A percentile compares a stretch with the other conserved stretches of the same genome.
phyloP scores from a whole-genome alignment of 1,139 yeast genomes.

The Diutina ranongensis region DNA sequence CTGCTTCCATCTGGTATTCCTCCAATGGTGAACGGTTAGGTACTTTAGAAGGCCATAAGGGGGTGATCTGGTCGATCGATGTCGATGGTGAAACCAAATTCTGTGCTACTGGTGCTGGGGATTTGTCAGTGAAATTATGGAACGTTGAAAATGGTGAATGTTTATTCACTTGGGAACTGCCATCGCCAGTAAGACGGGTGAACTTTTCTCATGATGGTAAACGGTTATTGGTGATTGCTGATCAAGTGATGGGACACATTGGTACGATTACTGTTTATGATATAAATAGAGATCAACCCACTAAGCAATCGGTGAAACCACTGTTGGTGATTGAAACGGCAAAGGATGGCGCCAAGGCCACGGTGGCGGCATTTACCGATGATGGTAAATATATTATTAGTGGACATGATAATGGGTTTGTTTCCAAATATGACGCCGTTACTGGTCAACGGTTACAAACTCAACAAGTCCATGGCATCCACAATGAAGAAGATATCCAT shows the following conservation, averaged over 20 bases:
- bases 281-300: constrained; percentile 32
- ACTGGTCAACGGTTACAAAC: constrained; percentile 61
- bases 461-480: constrained; percentile 53
- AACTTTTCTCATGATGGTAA: constrained; percentile 71
- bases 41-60: constrained; percentile 74
- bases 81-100: constrained; percentile 58
- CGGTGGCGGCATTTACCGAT: constrained; percentile 85
- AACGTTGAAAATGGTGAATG: constrained; percentile 67
- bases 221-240: constrained; percentile 68
- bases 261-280: constrained; percentile 69
- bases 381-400: constrained; percentile 65
- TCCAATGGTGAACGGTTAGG: constrained; percentile 96
- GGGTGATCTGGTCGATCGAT: constrained; percentile 95
- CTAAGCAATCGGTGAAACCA: constrained; percentile 37
- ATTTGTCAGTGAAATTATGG: constrained; percentile 80
- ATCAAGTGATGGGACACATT: constrained; percentile 85
- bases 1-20: constrained; percentile 88
- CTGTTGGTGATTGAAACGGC: constrained; percentile 52
- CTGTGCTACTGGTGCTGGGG: constrained; percentile 88
- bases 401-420: constrained; percentile 79
- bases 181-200: constrained; percentile 85
- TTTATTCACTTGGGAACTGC: constrained; percentile 61
- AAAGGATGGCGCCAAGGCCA: constrained; percentile 51
- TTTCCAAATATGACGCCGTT: constrained; percentile 67
- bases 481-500: constrained; percentile 42